A percentile compares a stretch with the other conserved stretches of the same genome.
Conservation (phyloP, 2,329 filamentous ascomycete species). For the Ustulina deusta region DNA sequence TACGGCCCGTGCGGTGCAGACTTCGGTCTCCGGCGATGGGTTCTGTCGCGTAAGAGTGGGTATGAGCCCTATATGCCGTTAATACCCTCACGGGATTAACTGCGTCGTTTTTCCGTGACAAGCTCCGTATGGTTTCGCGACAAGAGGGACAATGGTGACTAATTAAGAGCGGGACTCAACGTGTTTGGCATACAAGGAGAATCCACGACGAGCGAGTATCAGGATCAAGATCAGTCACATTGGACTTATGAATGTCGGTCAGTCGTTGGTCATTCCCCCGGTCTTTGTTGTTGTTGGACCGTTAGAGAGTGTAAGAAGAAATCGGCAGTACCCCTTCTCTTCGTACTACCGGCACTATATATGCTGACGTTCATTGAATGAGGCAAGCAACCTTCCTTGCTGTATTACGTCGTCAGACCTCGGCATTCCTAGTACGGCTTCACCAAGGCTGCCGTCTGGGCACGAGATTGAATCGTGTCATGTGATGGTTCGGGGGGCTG, state of each 20-base stretch:
- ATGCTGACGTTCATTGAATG: not conserved
- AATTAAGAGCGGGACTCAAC: not conserved
- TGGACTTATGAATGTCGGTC: not conserved
- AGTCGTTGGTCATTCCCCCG: not conserved
- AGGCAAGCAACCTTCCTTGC: constrained; percentile 15
- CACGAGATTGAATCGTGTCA: not conserved
- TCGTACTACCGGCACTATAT: not conserved
- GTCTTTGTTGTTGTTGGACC: not conserved
- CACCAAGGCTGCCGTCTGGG: not conserved
- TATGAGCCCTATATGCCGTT: too few species aligned
- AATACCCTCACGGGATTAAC: too few species aligned
- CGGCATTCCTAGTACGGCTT: not conserved
- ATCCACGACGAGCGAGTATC: not conserved
- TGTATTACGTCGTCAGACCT: not conserved
- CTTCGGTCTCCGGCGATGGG: too few species aligned
- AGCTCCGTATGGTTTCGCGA: not conserved
- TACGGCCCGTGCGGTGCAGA: not conserved
- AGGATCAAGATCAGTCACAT: not conserved
- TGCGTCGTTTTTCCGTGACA: too few species aligned
- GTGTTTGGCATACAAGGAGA: not conserved
- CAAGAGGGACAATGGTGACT: too few species aligned
- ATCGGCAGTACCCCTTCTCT: not conserved
- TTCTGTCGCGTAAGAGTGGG: too few species aligned
- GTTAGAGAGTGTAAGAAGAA: not conserved
- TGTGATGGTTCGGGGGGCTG: not conserved